phyloP scores from a whole-genome alignment of 2,329 filamentous ascomycete genomes.

The Aspergillus texensis region DNA sequence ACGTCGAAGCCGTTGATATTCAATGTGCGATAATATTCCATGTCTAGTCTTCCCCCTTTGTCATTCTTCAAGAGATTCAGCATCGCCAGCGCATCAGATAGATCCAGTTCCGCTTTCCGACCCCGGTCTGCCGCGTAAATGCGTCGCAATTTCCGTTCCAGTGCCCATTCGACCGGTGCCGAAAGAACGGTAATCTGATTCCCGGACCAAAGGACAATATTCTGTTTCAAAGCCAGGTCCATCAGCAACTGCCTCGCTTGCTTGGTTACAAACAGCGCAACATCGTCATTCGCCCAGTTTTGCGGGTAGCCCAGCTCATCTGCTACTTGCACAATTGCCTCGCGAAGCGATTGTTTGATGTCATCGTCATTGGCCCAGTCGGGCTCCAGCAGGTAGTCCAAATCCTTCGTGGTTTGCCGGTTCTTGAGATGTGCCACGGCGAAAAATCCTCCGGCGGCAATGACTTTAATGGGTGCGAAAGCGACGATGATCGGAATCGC shows the following conservation, averaged over 20 bases:
- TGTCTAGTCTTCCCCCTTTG: conserved; percentile 26
- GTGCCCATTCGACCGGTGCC: conserved; percentile 38
- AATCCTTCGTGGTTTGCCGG: conserved; percentile 12
- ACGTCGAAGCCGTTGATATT: conserved; percentile 33
- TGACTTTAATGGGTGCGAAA: conserved; percentile 14
- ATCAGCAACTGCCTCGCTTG: conserved; percentile 9
- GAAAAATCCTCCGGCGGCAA: conserved; percentile 16
- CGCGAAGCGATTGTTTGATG: conserved; percentile 11
- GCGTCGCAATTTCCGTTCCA: conserved; percentile 38
- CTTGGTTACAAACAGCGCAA: conserved; percentile 14
- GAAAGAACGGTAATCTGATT: conserved; percentile 32
- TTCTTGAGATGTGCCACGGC: conserved; percentile 14
- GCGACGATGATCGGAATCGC: conserved; percentile 7
- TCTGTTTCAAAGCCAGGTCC: conserved; percentile 23
- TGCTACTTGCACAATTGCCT: conserved; percentile 10
- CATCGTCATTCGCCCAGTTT: conserved; percentile 16
- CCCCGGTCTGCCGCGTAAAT: conserved; percentile 28
- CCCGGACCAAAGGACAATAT: conserved; percentile 35
- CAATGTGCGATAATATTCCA: conserved; percentile 30
- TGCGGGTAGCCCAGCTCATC: conserved; percentile 5
- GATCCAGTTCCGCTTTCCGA: conserved; percentile 30
- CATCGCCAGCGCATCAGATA: conserved; percentile 33
- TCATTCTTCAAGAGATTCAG: conserved; percentile 28
- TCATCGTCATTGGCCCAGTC: conserved; percentile 12
- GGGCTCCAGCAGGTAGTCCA: conserved; percentile 16